Conservation (phyloP, 163 green algal species). For the Scenedesmus sp. region DNA sequence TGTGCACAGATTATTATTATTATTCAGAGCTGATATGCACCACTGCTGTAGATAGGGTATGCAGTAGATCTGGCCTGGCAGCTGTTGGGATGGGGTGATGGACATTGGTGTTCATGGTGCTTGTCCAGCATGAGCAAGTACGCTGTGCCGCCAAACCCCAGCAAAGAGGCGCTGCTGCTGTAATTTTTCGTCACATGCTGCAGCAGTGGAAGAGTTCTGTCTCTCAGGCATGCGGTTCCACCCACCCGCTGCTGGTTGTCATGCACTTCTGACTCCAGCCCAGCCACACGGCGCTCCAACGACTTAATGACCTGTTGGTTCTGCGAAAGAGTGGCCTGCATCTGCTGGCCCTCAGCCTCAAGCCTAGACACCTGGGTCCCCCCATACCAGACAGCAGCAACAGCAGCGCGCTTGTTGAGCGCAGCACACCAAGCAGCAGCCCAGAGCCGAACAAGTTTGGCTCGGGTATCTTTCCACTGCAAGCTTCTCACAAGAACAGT, state of each 20-base stretch:
- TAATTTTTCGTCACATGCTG: not conserved
- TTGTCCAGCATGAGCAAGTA: too few species aligned
- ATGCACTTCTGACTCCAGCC: conserved; percentile 71
- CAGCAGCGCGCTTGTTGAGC: conserved; percentile 15
- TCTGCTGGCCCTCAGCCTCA: conserved; percentile 70
- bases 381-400: conserved; percentile 16
- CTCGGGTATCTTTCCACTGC: too few species aligned
- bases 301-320: conserved; percentile 70
- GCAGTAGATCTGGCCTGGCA: too few species aligned
- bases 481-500: too few species aligned
- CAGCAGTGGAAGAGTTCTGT: not conserved
- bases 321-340: conserved; percentile 63
- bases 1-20: too few species aligned
- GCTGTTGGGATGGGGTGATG: too few species aligned
- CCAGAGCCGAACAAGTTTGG: not conserved
- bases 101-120: too few species aligned
- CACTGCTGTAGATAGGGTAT: not conserved
- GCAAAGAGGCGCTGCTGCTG: not conserved
- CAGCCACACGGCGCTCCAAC: conserved; percentile 67
- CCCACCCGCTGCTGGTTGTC: conserved; percentile 67
- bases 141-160: too few species aligned
- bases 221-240: not conserved
- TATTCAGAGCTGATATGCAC: not conserved
- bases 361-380: conserved; percentile 59
- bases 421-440: not conserved